These are phyloP conservation scores for Metschnikowia drakensbergensis DNA, from an alignment of 805 yeast genomes.

Conservation along the genomic window DNA sequence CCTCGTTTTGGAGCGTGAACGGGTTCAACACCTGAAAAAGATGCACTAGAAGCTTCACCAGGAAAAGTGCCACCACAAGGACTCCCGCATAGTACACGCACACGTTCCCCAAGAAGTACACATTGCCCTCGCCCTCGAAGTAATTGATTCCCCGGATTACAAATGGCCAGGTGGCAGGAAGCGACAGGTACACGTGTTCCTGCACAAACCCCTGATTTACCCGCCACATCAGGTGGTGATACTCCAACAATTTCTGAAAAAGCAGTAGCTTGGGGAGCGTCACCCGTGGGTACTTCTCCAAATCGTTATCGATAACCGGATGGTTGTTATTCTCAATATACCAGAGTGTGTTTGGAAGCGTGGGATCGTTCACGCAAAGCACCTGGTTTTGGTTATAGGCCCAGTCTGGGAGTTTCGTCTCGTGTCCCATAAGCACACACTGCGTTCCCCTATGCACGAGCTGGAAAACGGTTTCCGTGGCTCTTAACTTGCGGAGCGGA, in stretches of 20 bases:
- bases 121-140: conserved; percentile 42
- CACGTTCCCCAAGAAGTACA: conserved; percentile 65
- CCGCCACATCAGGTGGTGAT: conserved; percentile 54
- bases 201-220: conserved; percentile 45
- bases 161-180: conserved; percentile 54
- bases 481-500: conserved; percentile 39
- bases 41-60: conserved; percentile 19
- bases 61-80: conserved; percentile 28
- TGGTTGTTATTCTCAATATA: conserved; percentile 63
- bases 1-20: conserved; percentile 19
- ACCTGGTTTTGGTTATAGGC: conserved; percentile 86
- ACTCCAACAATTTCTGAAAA: conserved; percentile 49
- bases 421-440: conserved; percentile 75
- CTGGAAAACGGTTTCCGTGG: conserved; percentile 68
- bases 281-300: conserved; percentile 19
- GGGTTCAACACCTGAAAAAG: conserved; percentile 30
- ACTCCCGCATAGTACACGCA: conserved; percentile 50
- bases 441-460: conserved; percentile 61
- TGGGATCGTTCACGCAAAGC: conserved; percentile 74
- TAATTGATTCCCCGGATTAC: conserved; percentile 56
- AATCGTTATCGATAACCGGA: conserved; percentile 38
- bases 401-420: conserved; percentile 74
- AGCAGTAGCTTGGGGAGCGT: conserved; percentile 37
- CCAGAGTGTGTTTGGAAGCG: conserved; percentile 66
- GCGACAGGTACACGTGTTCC: conserved; percentile 46